These are phyloP conservation scores for Blastomyces emzantsi DNA, from an alignment of 2,329 filamentous ascomycete genomes.

Conservation along the genomic window DNA sequence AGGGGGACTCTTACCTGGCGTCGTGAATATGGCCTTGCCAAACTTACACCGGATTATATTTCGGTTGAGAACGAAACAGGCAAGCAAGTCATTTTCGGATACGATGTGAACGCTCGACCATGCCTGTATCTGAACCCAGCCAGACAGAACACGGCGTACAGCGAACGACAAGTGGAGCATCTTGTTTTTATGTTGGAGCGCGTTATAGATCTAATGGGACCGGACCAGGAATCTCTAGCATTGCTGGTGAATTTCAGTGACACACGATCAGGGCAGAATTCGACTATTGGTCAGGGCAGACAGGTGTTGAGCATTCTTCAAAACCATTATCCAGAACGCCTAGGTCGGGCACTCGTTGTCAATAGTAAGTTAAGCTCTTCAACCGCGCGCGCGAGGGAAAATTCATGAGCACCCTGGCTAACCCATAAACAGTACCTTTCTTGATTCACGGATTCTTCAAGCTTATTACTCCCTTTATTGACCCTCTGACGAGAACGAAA, in stretches of 20 bases:
- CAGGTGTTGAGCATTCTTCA: constrained; percentile 88
- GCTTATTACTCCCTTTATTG: constrained; percentile 90
- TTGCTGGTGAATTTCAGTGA: constrained; percentile 88
- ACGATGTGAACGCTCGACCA: constrained; percentile 73
- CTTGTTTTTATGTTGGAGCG: constrained; percentile 94
- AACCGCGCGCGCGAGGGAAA: background rate
- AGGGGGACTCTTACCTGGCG: constrained; percentile 78
- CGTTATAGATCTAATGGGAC: constrained; percentile 75
- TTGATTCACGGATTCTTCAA: constrained; percentile 93
- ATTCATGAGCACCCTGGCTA: background rate
- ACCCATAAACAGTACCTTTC: constrained; percentile 60
- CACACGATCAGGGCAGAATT: constrained; percentile 65
- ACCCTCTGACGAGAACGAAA: constrained; percentile 86
- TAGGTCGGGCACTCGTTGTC: constrained; percentile 81
- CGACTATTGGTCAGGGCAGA: constrained; percentile 64
- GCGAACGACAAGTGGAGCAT: constrained; percentile 82
- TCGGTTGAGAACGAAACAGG: constrained; percentile 92
- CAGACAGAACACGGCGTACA: constrained; percentile 83
- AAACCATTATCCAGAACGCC: constrained; percentile 86
- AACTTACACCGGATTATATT: constrained; percentile 70
- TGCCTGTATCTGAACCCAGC: constrained; percentile 86
- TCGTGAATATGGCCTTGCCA: constrained; percentile 75
- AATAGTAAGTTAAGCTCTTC: constrained; percentile 61
- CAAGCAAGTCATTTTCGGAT: constrained; percentile 85
- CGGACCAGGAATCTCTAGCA: constrained; percentile 76